phyloP scores from a whole-genome alignment of 495 filamentous ascomycete genomes.

The Echria macrotheca region DNA sequence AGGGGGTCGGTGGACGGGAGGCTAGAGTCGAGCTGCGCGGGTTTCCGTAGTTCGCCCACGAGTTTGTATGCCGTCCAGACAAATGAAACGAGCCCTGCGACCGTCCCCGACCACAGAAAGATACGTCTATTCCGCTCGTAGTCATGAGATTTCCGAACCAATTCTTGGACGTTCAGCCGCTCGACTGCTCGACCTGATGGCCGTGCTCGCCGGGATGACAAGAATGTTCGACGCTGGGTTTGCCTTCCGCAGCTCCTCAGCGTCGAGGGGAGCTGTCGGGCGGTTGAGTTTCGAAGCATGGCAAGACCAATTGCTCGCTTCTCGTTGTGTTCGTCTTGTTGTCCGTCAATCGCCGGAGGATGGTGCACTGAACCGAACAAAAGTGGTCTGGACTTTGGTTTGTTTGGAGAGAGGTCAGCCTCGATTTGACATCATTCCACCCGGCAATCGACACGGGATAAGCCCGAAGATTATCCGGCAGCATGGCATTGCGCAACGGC shows the following conservation, averaged over 20 bases:
- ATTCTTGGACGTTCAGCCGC: conserved; percentile 40
- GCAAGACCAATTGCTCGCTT: too few species aligned
- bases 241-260: conserved; percentile 10
- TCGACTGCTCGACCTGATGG: conserved; percentile 32
- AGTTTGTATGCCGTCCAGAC: conserved; percentile 41
- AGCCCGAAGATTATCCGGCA: neutral
- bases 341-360: too few species aligned
- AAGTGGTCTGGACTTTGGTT: too few species aligned
- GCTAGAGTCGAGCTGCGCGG: conserved; percentile 41
- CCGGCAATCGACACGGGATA: neutral
- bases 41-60: conserved; percentile 28
- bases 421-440: conserved; percentile 3
- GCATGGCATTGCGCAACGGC: neutral
- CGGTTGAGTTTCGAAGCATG: conserved; percentile 25
- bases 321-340: too few species aligned
- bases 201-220: conserved; percentile 17
- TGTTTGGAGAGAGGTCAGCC: too few species aligned
- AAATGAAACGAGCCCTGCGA: conserved; percentile 46
- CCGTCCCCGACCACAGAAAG: conserved; percentile 42
- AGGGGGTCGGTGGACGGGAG: conserved; percentile 40
- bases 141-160: conserved; percentile 33
- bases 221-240: conserved; percentile 32
- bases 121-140: conserved; percentile 42
- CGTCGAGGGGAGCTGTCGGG: conserved; percentile 22
- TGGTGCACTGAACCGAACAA: too few species aligned